Conservation (phyloP, 306 rosid species). For the Vigna radiata region DNA sequence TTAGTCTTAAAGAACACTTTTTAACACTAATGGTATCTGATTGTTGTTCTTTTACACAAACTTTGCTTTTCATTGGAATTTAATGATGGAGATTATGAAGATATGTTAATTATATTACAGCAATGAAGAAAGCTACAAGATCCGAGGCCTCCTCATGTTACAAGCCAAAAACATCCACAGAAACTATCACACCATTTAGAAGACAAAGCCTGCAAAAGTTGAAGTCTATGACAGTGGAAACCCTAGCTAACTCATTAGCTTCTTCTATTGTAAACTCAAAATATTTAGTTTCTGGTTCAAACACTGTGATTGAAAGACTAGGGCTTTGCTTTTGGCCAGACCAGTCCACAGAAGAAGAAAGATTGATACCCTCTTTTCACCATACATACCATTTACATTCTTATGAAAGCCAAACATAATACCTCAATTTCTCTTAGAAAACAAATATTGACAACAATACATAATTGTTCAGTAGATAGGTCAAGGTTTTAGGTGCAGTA, state of each 20-base stretch:
- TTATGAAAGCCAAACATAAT: neutral
- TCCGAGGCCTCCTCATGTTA: neutral
- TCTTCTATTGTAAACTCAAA: neutral
- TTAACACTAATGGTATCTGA: neutral
- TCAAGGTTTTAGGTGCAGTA: constrained; percentile 15
- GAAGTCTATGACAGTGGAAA: constrained; percentile 55
- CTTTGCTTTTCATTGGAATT: constrained; percentile 42
- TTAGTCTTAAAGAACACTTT: too few species aligned
- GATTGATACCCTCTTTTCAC: constrained; percentile 6
- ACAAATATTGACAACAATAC: neutral
- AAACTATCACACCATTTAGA: neutral
- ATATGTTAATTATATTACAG: neutral
- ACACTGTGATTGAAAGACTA: constrained; percentile 34
- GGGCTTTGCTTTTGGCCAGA: constrained; percentile 45
- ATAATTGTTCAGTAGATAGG: neutral
- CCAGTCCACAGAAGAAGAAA: neutral
- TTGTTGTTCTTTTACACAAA: constrained; percentile 25
- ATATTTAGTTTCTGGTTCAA: constrained; percentile 14
- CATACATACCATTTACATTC: neutral
- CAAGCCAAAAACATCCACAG: neutral
- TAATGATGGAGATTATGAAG: constrained; percentile 20
- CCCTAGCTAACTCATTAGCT: constrained; percentile 46
- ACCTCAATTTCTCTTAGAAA: neutral
- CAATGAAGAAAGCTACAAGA: neutral
- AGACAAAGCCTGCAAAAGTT: constrained; percentile 49